Percentiles rank a stretch among this genome's conserved stretches.
These are phyloP conservation scores for Mycena crocata DNA, from an alignment of 768 basidiomycete genomes.

Conservation along the genomic window DNA sequence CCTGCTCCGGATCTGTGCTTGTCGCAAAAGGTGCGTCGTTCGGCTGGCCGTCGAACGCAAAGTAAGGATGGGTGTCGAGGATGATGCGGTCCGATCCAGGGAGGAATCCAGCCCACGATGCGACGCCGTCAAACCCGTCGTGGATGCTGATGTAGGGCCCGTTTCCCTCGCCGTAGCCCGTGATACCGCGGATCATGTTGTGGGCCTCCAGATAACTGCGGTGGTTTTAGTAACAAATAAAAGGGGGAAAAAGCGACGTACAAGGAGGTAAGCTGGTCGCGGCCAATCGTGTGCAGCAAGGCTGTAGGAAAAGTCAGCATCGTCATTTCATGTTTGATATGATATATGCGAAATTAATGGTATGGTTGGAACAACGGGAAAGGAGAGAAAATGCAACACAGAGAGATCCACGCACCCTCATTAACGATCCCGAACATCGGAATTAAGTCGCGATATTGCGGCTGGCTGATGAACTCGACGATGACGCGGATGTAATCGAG, in stretches of 20 bases:
- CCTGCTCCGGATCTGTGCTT: slow-evolving; percentile 29
- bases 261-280: slow-evolving; percentile 59
- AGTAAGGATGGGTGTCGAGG: slow-evolving; percentile 43
- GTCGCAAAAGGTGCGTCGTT: slow-evolving; percentile 43
- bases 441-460: slow-evolving; percentile 65
- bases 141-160: slow-evolving; percentile 62
- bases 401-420: slow-evolving; percentile 40
- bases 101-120: slow-evolving; percentile 56
- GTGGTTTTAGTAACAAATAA: slow-evolving; percentile 45
- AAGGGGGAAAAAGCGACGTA: slow-evolving; percentile 55
- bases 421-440: slow-evolving; percentile 63
- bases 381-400: background rate
- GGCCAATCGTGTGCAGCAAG: slow-evolving; percentile 57
- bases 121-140: slow-evolving; percentile 59
- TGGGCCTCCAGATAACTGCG: slow-evolving; percentile 57
- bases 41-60: slow-evolving; percentile 53
- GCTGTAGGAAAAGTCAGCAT: slow-evolving; percentile 33
- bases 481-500: slow-evolving; percentile 42
- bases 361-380: too few species aligned
- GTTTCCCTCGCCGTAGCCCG: slow-evolving; percentile 69
- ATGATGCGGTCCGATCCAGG: slow-evolving; percentile 65
- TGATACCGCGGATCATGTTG: slow-evolving; percentile 66
- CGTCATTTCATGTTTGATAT: too few species aligned
- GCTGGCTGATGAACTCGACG: slow-evolving; percentile 73
- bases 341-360: too few species aligned